Conservation (phyloP, 73 alveolate species). For the Stentor roeselii region DNA sequence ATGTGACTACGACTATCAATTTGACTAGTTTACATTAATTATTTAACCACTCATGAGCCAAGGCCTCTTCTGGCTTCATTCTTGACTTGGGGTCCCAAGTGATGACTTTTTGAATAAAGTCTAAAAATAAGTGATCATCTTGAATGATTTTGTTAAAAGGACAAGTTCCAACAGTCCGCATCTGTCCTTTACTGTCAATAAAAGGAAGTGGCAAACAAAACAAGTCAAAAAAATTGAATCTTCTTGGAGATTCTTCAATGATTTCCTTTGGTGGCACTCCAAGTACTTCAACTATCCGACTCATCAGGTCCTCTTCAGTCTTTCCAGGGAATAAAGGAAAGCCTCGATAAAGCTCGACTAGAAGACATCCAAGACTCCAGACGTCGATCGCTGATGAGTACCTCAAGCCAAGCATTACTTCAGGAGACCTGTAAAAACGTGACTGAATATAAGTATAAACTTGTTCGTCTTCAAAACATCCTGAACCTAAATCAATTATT, state of each 20-base stretch:
- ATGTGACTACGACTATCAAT: neutral
- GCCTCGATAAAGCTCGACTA: conserved; percentile 38
- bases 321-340: conserved; percentile 35
- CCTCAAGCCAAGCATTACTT: conserved; percentile 54
- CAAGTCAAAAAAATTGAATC: neutral
- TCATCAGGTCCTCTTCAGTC: conserved; percentile 30
- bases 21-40: too few species aligned
- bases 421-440: conserved; percentile 74
- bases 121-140: too few species aligned
- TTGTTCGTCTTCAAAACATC: conserved; percentile 9
- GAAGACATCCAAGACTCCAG: conserved; percentile 80
- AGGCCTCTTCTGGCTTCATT: neutral
- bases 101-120: neutral
- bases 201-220: neutral
- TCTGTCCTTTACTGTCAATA: neutral
- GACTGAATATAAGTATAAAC: conserved; percentile 32
- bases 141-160: neutral
- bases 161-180: neutral
- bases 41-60: neutral
- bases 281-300: conserved; percentile 14
- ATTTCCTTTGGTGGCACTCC: conserved; percentile 30
- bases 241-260: conserved; percentile 3
- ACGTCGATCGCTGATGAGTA: conserved; percentile 69
- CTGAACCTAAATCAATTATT: conserved; percentile 39
- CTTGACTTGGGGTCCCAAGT: neutral